Base-by-base conservation (phyloP, 768 basidiomycete genomes). In the Termitomyces sp. region DNA sequence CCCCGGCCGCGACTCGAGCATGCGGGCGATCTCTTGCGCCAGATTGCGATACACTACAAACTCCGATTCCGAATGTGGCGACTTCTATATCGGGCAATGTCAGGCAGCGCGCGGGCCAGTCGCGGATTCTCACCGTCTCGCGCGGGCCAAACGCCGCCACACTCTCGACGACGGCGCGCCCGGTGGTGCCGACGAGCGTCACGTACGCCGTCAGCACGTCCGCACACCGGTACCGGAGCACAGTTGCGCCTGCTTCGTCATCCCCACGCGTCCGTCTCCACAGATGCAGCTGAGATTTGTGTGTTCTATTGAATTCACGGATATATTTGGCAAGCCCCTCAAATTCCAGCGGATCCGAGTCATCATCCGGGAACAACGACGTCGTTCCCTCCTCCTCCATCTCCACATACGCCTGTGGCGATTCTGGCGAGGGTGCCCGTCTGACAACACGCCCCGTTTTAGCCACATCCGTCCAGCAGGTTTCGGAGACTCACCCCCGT, bases 61-160 rank as follows among this genome's bases (percentile, higher is more conserved):
- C 35, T 83, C 81, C 12, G 87, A 88, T 61, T 88, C 83, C 16
- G 82, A 82, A 66, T 90, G 85, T 3, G 85, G 83, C 30, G 78
- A 68, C 71, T 83, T 87, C 87, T 89, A 59, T 27, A n/a, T 48
- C 17, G 2, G 37, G 35, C 10, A 51, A 14, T 51, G n/a, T 44
- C 56, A 56, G 48, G 41, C 45, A 39, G 27, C 16, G 6, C 19
- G n/a, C 14, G 8, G 21, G 14, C 25, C 47, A 8, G 17, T 39
- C 32, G 16, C 16, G 21, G 23, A 10, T 17, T 34, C 76, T 51
- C 60, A 86, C 89, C 73, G 73, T 78, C 73, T 92, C 90, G 63
- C 89, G 75, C 23, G 89, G 83, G 6, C 86, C 89, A 67, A 90
- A 88, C 10, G 78, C 80, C n/a, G 83, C 77, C 43, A 88, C 76